Percentiles rank a stretch among this genome's conserved stretches.
Evolutionary conservation across 352 stramenopile genomes (phyloP).

Genomic region (Albugo candida): DNA sequence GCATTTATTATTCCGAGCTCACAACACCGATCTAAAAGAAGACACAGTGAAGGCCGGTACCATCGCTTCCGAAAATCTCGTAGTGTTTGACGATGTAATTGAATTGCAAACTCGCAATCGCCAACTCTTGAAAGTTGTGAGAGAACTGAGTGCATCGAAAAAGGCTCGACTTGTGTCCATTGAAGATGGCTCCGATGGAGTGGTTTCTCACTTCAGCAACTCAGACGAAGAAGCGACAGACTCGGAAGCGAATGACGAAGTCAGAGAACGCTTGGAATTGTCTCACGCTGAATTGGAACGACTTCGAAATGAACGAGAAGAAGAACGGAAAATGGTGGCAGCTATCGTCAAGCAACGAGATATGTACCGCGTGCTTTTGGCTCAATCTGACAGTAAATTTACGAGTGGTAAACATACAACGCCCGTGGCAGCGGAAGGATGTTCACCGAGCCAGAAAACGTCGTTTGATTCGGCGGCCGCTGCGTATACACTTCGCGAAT

Average conservation of each 20-base stretch:
- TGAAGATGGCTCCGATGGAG: constrained; percentile 8
- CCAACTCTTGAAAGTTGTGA: constrained; percentile 66
- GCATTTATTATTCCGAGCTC: constrained; percentile 52
- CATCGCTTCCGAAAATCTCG: constrained; percentile 46
- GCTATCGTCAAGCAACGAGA: constrained; percentile 92
- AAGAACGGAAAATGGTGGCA: constrained; percentile 76
- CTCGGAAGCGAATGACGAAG: constrained; percentile 2
- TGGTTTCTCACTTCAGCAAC: constrained; percentile 6
- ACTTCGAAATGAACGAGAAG: constrained; percentile 45
- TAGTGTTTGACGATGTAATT: constrained; percentile 73
- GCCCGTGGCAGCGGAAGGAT: background rate
- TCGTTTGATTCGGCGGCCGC: background rate
- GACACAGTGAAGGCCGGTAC: constrained; percentile 8
- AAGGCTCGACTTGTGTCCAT: constrained; percentile 10
- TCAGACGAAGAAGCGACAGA: constrained; percentile 32
- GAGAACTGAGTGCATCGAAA: constrained; percentile 42
- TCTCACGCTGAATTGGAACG: constrained; percentile 61
- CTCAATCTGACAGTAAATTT: constrained; percentile 73
- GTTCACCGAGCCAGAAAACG: background rate
- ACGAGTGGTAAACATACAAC: constrained; percentile 10
- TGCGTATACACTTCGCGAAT: constrained; percentile 18
- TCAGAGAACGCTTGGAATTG: constrained; percentile 34
- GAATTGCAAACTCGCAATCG: constrained; percentile 86
- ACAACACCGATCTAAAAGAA: constrained; percentile 17
- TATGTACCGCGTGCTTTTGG: constrained; percentile 87